phyloP scores from a whole-genome alignment of 768 basidiomycete species.

The Macrolepiota albuminosa region DNA sequence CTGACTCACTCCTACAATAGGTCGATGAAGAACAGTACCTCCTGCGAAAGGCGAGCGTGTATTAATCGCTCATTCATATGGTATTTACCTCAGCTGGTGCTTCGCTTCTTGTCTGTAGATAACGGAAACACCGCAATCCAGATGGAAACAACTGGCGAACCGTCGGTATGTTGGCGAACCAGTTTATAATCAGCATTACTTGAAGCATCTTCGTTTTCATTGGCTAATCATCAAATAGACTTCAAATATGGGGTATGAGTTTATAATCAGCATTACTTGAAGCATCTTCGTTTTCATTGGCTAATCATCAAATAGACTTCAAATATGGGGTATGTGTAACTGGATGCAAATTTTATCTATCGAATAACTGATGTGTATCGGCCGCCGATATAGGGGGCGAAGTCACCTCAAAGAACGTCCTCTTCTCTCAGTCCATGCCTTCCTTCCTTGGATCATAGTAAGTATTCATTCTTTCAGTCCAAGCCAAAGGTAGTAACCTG shows the following conservation, averaged over 20 bases:
- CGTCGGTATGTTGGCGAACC: slow-evolving; percentile 45
- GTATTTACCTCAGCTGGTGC: not conserved
- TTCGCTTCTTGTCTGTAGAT: slow-evolving; percentile 44
- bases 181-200: slow-evolving; percentile 10
- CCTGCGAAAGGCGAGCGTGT: slow-evolving; percentile 59
- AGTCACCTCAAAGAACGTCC: slow-evolving; percentile 58
- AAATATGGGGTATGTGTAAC: slow-evolving; percentile 57
- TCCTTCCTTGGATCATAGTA: slow-evolving; percentile 66
- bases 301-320: slow-evolving; percentile 42
- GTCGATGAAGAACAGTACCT: slow-evolving; percentile 73
- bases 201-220: not conserved
- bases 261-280: slow-evolving; percentile 11
- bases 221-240: slow-evolving; percentile 29
- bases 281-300: not conserved
- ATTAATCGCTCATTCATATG: not conserved
- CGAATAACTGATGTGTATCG: slow-evolving; percentile 2
- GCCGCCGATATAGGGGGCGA: slow-evolving; percentile 60
- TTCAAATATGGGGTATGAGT: slow-evolving; percentile 67
- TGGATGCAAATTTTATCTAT: not conserved
- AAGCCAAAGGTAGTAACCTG: slow-evolving; percentile 4
- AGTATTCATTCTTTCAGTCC: slow-evolving; percentile 17
- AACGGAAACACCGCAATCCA: slow-evolving; percentile 67
- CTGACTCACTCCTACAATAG: slow-evolving; percentile 18
- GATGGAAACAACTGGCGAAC: slow-evolving; percentile 75
- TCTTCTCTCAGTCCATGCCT: slow-evolving; percentile 70